Conservation (phyloP, 768 basidiomycete species). For the Lepiota venenata region DNA sequence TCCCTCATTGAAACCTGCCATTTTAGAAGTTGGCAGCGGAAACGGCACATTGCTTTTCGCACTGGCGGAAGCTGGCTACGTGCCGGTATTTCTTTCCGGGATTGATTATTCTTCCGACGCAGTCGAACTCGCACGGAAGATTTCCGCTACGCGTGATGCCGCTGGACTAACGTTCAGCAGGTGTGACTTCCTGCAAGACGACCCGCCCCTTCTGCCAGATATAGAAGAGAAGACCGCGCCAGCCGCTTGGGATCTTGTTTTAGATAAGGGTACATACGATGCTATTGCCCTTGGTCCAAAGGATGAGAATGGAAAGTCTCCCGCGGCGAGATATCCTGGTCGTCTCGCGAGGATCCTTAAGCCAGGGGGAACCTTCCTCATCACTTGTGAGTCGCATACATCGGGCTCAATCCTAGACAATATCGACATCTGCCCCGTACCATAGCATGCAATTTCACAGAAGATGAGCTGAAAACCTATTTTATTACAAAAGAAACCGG, state of each 20-base stretch:
- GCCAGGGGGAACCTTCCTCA: conserved; percentile 68
- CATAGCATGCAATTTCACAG: conserved; percentile 82
- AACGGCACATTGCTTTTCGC: conserved; percentile 78
- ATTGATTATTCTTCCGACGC: conserved; percentile 80
- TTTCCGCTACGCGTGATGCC: conserved; percentile 44
- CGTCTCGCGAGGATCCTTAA: conserved; percentile 55
- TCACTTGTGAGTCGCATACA: conserved; percentile 59
- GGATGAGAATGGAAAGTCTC: conserved; percentile 48
- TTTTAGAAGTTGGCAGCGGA: conserved; percentile 78
- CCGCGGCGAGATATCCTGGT: conserved; percentile 56
- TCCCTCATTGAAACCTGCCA: conserved; percentile 38
- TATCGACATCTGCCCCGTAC: neutral
- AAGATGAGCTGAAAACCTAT: conserved; percentile 59
- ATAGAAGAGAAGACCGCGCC: conserved; percentile 18
- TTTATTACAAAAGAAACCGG: conserved; percentile 48
- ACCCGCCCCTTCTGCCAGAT: conserved; percentile 34
- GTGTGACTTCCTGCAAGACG: conserved; percentile 64
- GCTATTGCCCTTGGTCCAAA: conserved; percentile 73
- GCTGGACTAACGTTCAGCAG: conserved; percentile 48
- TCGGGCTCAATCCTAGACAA: neutral
- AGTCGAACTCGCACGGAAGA: conserved; percentile 54
- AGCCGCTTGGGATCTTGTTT: conserved; percentile 63
- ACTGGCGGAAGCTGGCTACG: conserved; percentile 65
- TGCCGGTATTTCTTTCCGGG: conserved; percentile 47
- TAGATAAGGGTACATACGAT: conserved; percentile 91